Percentiles rank a stretch among this genome's conserved stretches.
phyloP scores from a whole-genome alignment of 2,329 filamentous ascomycete genomes.

The Myriosclerotinia scirpicola region DNA sequence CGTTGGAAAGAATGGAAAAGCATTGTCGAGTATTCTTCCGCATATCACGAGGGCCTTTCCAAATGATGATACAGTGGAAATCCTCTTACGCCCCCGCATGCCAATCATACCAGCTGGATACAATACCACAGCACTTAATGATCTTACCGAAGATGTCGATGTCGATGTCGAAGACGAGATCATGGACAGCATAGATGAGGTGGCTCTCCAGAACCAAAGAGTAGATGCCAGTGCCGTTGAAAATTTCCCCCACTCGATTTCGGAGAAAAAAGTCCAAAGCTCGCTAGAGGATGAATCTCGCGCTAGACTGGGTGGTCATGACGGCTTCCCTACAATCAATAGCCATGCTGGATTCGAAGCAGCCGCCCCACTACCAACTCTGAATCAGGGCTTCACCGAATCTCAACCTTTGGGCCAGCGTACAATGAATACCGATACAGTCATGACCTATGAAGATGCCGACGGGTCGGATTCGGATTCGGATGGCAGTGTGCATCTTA shows the following conservation, averaged over 20 bases:
- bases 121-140: neutral
- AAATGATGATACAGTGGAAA: conserved; percentile 65
- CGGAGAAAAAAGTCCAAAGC: neutral
- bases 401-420: neutral
- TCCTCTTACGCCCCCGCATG: conserved; percentile 58
- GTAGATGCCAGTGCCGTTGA: neutral
- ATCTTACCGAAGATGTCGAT: conserved; percentile 3
- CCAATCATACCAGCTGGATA: conserved; percentile 43
- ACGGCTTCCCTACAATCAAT: neutral
- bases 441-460: conserved; percentile 11
- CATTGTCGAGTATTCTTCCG: conserved; percentile 74
- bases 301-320: neutral
- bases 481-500: conserved; percentile 21
- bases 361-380: neutral
- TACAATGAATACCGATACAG: conserved; percentile 10
- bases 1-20: conserved; percentile 60
- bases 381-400: neutral
- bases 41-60: conserved; percentile 70
- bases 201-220: neutral
- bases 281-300: too few relatives aligned
- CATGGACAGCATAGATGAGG: conserved; percentile 13
- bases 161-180: neutral
- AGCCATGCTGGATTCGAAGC: neutral
- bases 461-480: conserved; percentile 15
- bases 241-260: neutral